A percentile compares a stretch with the other conserved stretches of the same genome.
These are phyloP conservation scores for Eutrema yunnanense DNA, from an alignment of 345 rosid genomes.

Conservation along the genomic window DNA sequence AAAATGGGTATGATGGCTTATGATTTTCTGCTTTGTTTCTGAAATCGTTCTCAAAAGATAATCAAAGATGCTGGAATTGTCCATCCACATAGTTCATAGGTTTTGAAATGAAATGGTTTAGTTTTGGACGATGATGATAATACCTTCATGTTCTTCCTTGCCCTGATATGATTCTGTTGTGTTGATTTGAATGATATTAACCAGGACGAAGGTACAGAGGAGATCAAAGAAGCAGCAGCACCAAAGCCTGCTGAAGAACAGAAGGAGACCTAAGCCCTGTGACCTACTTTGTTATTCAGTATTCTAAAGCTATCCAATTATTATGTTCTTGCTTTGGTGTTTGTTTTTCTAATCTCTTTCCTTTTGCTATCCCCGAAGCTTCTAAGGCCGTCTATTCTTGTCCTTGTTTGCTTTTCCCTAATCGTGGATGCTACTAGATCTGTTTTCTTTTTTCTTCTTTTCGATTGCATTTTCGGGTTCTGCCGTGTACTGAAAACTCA, in stretches of 20 bases:
- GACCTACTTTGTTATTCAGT: constrained; percentile 4
- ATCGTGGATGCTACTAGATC: constrained; percentile 35
- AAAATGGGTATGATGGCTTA: not conserved
- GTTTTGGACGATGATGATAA: not conserved
- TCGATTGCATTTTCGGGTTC: not conserved
- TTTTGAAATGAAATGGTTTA: not conserved
- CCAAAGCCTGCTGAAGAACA: constrained; percentile 62
- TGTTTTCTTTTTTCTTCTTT: not conserved
- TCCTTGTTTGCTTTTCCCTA: constrained; percentile 35
- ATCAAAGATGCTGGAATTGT: not conserved
- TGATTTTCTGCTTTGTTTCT: not conserved
- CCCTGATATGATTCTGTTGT: not conserved
- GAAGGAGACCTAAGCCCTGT: constrained; percentile 35
- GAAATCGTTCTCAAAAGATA: not conserved
- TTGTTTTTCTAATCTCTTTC: constrained; percentile 37
- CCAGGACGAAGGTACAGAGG: constrained; percentile 85
- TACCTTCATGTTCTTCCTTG: not conserved
- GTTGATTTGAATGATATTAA: not conserved
- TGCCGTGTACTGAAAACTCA: constrained; percentile 9
- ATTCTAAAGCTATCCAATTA: constrained; percentile 38
- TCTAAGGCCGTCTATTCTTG: constrained; percentile 46
- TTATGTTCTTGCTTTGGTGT: constrained; percentile 41
- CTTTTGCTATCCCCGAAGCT: constrained; percentile 21
- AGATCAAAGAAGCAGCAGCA: constrained; percentile 69
- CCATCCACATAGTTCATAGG: not conserved